Base-by-base conservation (phyloP, 2,329 filamentous ascomycete genomes). In the Alternaria longipes region DNA sequence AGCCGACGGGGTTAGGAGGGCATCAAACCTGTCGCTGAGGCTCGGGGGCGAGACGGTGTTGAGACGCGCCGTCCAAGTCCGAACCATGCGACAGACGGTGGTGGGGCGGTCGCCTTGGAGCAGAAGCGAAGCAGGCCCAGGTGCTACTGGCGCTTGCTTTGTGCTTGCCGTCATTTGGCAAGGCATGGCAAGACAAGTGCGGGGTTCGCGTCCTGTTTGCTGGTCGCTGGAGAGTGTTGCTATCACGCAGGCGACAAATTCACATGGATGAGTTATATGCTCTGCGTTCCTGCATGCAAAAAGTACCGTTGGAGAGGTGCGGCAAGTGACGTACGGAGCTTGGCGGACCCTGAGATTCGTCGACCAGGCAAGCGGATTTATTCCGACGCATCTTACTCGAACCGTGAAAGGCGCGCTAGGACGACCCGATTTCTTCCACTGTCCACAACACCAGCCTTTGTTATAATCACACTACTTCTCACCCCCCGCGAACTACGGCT, bases 51-150 rank as follows among this genome's bases (percentile, higher is more conserved):
- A 53, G 59, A 57, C 54, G 54, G 59, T 58, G 54, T 61, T 61
- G 59, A 62, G 59, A 61, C 49, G 45, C 55, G 55, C 44, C 51
- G 50, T 40, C 47, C 30, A 62, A 40, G 55, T 51, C 55, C 20
- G 55, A 36, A 38, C 54, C 41, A 58, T 65, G 64, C 65, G 54
- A 22, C 38, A 18, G 38, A 20, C 38, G 38, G 57, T 53, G 61
- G 66, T 60, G 65, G 63, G 64, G 67, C 62, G 56, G 58, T 54
- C n/a, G 44, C 42, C 51, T 42, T 55, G 51, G 50, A 42, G 34
- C 41, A 46, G 51, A 38, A 49, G 42, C 32, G 52, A 42, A 41
- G 30, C 45, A 36, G 41, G 28, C 28, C 52, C 53, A 41, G 53
- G 49, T 40, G 49, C 49, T 36, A 52, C 45, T 59, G 56, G 60